Percentiles rank a stretch among this genome's conserved stretches.
Evolutionary conservation across 306 rosid species (phyloP).

Genomic region (Malus sylvestris): DNA sequence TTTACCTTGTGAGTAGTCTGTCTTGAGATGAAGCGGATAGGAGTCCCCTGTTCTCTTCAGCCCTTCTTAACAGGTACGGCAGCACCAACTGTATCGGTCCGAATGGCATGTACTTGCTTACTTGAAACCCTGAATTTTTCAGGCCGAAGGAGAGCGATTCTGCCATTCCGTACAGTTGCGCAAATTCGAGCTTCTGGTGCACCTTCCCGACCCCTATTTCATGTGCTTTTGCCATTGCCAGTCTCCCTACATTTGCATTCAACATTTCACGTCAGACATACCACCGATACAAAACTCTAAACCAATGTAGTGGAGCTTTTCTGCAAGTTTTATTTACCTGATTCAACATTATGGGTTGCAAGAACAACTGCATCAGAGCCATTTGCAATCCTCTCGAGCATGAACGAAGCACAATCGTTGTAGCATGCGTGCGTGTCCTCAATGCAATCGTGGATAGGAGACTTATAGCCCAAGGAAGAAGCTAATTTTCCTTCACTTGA

Average conservation of each 20-base stretch:
- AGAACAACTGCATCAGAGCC: conserved; percentile 65
- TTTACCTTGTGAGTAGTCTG: conserved; percentile 60
- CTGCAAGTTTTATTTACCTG: conserved; percentile 35
- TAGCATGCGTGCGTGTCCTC: conserved; percentile 66
- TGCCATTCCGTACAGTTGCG: conserved; percentile 86
- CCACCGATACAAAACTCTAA: background rate
- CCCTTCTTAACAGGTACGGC: conserved; percentile 84
- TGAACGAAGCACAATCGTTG: conserved; percentile 53
- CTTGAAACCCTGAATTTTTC: conserved; percentile 87
- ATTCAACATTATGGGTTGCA: conserved; percentile 81
- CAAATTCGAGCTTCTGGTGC: conserved; percentile 71
- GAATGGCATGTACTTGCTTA: conserved; percentile 93
- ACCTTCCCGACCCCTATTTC: conserved; percentile 74
- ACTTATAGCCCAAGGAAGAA: conserved; percentile 44
- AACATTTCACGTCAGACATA: background rate
- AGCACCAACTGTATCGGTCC: conserved; percentile 71
- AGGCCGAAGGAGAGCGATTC: conserved; percentile 79
- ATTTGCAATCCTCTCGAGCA: conserved; percentile 59
- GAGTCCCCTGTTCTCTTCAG: conserved; percentile 87
- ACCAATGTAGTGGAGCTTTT: background rate
- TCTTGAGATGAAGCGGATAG: conserved; percentile 66
- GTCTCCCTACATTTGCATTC: conserved; percentile 39
- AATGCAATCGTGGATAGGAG: conserved; percentile 70
- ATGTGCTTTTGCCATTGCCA: conserved; percentile 66
- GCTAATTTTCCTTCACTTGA: conserved; percentile 59